Base-by-base conservation (phyloP, 1,139 yeast species). In the Pneumocystis canis region DNA sequence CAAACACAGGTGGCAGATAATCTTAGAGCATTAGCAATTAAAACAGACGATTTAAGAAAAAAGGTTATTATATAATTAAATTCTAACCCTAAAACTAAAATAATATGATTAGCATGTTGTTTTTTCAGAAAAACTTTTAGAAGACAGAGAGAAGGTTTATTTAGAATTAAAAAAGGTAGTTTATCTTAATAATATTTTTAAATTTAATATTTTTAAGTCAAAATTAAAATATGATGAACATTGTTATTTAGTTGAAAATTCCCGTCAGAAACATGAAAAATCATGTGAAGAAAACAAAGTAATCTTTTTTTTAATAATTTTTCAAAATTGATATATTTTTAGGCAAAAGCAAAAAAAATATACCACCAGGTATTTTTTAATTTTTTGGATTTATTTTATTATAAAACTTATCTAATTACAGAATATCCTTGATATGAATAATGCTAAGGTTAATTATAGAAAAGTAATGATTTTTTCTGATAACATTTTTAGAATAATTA, bases 371-470 rank as follows among this genome's bases (percentile, higher is more conserved):
- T 47, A 47, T 5, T 28, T 47, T n/a, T n/a, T n/a, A n/a, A n/a
- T n/a, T n/a, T 25, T 20, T 25, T 4, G 5, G 14, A 25, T 25
- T 47, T 47, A n/a, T 47, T 47, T 47, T 47, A 47, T 47, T 47
- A 7, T 14, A 9, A 25, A 11, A 9, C 54, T 47, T 47, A 47
- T 47, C 11, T 47, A 47, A 47, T 47, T 25, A 47, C n/a, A 84
- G 61, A 83, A 83, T 68, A 86, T 85, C 70, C 75, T 77, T 7
- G 92, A 85, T 37, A 94, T 94, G 99, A 87, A 89, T 73, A 80
- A 81, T 64, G 84, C 86, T 35, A 92, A 92, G 60, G 66, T 64
- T 59, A 3, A 11, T 5, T 6, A 20, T 59, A 25, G 25, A 47
- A 11, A 25, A 35, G 31, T 14, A n/a, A 33, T 35, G 41, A 35